Conservation (phyloP, 2,329 filamentous ascomycete genomes). For the Cercospora berteroae region DNA sequence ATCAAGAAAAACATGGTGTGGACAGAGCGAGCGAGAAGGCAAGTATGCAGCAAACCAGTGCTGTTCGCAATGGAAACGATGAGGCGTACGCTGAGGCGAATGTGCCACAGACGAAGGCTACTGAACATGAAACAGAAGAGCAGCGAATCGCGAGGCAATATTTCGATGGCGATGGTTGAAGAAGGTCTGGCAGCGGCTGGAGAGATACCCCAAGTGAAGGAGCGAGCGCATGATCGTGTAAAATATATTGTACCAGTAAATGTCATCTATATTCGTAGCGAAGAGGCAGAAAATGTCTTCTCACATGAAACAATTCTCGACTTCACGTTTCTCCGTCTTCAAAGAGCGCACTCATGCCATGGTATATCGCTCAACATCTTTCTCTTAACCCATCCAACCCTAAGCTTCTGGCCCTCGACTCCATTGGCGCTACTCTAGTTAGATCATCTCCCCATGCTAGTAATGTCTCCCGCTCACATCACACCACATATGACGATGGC, state of each 20-base stretch:
- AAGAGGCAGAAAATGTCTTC: not conserved
- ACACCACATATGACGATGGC: not conserved
- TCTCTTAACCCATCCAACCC: not conserved
- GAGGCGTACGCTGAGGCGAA: not conserved
- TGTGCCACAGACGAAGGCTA: not conserved
- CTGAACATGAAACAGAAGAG: not conserved
- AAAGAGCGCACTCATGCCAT: not conserved
- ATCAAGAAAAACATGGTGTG: not conserved
- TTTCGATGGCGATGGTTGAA: not conserved
- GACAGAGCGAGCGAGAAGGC: not conserved
- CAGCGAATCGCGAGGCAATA: not conserved
- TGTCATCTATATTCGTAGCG: not conserved
- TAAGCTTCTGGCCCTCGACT: too few species aligned
- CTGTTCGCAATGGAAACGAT: not conserved
- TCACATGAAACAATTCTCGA: too few species aligned
- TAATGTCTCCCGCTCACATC: not conserved
- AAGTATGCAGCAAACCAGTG: not conserved
- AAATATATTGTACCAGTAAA: not conserved
- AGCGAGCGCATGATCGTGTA: not conserved
- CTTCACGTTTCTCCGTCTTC: too few species aligned
- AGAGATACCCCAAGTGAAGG: not conserved
- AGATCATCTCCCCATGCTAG: too few species aligned
- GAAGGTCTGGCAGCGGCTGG: not conserved
- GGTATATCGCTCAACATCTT: not conserved
- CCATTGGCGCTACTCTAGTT: too few species aligned